These are phyloP conservation scores for Obelidium mucronatum DNA, from an alignment of 192 early-diverging fungal species.

Conservation along the genomic window DNA sequence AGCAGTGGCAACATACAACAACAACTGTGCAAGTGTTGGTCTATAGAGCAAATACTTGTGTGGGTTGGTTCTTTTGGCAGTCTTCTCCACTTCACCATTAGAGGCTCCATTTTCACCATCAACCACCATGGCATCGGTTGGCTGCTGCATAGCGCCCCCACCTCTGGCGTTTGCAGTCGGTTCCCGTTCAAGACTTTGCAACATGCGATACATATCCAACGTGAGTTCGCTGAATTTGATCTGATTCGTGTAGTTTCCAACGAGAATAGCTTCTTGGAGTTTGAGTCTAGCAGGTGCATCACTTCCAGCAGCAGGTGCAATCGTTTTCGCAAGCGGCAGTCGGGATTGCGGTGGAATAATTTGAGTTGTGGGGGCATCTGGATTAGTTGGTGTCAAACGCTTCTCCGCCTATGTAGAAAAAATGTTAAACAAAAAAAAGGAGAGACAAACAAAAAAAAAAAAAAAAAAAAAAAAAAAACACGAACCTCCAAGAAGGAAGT, in stretches of 20 bases:
- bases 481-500: constrained; percentile 82
- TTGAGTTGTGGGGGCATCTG: constrained; percentile 40
- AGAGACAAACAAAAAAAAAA: background rate
- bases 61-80: constrained; percentile 66
- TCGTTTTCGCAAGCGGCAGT: constrained; percentile 1
- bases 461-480: background rate
- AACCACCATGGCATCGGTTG: constrained; percentile 16
- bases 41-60: constrained; percentile 96
- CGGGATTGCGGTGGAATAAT: constrained; percentile 18
- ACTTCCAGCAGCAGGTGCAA: constrained; percentile 59
- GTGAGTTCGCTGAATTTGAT: constrained; percentile 98
- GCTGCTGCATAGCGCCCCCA: background rate
- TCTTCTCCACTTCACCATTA: constrained; percentile 38
- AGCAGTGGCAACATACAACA: constrained; percentile 90
- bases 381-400: constrained; percentile 72
- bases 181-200: constrained; percentile 91
- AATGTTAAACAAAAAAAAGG: background rate
- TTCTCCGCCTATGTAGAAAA: constrained; percentile 72
- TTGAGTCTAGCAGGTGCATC: constrained; percentile 55
- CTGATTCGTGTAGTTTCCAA: constrained; percentile 94
- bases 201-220: constrained; percentile 94
- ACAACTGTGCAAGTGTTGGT: constrained; percentile 88
- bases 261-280: constrained; percentile 94
- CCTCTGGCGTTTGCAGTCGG: constrained; percentile 43
- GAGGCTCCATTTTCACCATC: constrained; percentile 40